Evolutionary conservation across 306 rosid species (phyloP), one percentile per base, ranked within the genome.

Genomic region (Prunus campanulata): DNA sequence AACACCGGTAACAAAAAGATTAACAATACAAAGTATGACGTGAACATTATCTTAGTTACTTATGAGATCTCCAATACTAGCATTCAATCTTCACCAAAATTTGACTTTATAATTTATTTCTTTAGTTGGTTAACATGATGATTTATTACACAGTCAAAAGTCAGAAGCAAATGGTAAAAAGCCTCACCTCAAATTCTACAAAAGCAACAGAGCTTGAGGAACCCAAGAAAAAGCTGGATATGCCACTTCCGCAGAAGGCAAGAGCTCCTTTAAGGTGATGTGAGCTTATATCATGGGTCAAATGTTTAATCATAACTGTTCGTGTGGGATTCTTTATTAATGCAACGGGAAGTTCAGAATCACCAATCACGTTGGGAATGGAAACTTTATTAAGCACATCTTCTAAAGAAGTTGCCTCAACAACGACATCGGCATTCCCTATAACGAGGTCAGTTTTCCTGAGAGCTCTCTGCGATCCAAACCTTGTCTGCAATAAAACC

Each of bases 121-220:
- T 39, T 39, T 39, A 2, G 44, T 39, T 39, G 44, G 35, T 60
- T 13, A 62, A 62, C 10, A 25, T 68, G 22, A 48, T 68, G 44
- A 54, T 15, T 48, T 12, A 68, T 46, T 67, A 39, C 9, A 35
- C 11, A 6, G n/a, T 20, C 55, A 44, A 14, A 52, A 52, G 12
- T 9, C 49, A 50, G n/a, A 30, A 72, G 24, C 48, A 56, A 42
- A 48, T 16, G 19, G 20, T 42, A 48, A 59, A 50, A 24, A 51
- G n/a, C 13, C 74, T 73, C 74, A 79, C 78, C 83, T 74, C 70
- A 66, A 79, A 79, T 68, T 79, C 83, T 52, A 72, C 63, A 57
- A 73, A 79, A 30, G 52, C 83, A 56, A 66, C 78, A 66, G 78
- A 66, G 65, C 74, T 73, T 44, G 83, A 73, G 6, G 79, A 79